phyloP scores from a whole-genome alignment of 257 asterid genomes.

The Avicennia marina region DNA sequence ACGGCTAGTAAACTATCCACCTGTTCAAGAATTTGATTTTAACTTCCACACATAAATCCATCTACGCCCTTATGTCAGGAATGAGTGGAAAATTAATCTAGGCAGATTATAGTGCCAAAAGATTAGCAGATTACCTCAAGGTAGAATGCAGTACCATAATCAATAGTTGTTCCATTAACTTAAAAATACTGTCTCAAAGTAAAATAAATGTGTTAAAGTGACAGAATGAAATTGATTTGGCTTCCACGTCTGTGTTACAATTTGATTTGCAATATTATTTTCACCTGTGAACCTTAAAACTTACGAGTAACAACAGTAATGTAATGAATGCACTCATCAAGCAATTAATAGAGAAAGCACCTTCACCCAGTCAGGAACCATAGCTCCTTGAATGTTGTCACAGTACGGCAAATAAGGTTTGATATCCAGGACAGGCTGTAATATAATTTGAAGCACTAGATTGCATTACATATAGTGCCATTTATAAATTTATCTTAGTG shows the following conservation, averaged over 20 bases:
- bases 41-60: slow-evolving; percentile 3
- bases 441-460: slow-evolving; percentile 19
- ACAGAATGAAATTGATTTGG: too few relatives aligned
- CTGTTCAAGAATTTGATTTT: slow-evolving; percentile 35
- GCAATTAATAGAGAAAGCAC: too few relatives aligned
- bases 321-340: too few relatives aligned
- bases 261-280: too few relatives aligned
- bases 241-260: too few relatives aligned
- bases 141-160: background rate
- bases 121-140: background rate
- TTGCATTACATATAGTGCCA: slow-evolving; percentile 13
- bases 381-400: slow-evolving; percentile 72
- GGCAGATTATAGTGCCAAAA: background rate
- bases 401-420: slow-evolving; percentile 95
- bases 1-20: slow-evolving; percentile 55
- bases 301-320: too few relatives aligned
- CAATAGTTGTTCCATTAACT: background rate
- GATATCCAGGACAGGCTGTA: slow-evolving; percentile 92
- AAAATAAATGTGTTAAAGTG: background rate
- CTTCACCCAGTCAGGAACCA: slow-evolving; percentile 90
- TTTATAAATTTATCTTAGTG: too few relatives aligned
- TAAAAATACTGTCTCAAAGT: background rate
- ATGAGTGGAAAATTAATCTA: background rate
- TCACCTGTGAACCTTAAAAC: too few relatives aligned
- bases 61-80: background rate